Evolutionary conservation across 2,329 filamentous ascomycete species (phyloP).

Genomic region (Aspergillus pseudoviridinutans): DNA sequence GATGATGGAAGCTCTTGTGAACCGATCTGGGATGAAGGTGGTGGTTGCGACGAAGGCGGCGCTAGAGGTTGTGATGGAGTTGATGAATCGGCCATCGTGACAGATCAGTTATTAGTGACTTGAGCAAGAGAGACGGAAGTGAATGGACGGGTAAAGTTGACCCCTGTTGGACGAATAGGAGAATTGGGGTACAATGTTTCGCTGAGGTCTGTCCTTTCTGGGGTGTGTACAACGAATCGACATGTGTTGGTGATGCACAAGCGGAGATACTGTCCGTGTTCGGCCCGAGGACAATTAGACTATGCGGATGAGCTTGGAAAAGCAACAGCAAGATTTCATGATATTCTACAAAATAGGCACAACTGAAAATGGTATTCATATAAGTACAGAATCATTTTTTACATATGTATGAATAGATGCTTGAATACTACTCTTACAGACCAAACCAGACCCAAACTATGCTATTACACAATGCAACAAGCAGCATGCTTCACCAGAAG

Average conservation of each 20-base stretch:
- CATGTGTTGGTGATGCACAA: background rate
- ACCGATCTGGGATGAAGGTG: constrained; percentile 20
- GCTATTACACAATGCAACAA: background rate
- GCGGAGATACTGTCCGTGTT: constrained; percentile 1
- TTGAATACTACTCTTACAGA: background rate
- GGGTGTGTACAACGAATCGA: background rate
- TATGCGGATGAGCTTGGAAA: background rate
- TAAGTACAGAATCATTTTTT: background rate
- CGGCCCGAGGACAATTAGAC: background rate
- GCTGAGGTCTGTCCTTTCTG: background rate
- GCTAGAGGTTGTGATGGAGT: constrained; percentile 21
- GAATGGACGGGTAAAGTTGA: constrained; percentile 6
- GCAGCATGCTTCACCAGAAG: background rate
- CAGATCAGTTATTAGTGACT: constrained; percentile 11
- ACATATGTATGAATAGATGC: background rate
- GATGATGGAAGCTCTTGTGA: constrained; percentile 21
- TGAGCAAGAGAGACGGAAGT: constrained; percentile 17
- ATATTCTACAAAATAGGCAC: background rate
- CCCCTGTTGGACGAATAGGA: constrained; percentile 6
- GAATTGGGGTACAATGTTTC: constrained; percentile 1
- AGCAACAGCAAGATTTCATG: background rate
- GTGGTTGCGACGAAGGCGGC: constrained; percentile 16
- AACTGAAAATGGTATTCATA: background rate
- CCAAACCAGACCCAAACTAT: background rate
- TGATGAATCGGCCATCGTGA: constrained; percentile 34